phyloP scores from a whole-genome alignment of 257 asterid species.

The Nicotiana knightiana region DNA sequence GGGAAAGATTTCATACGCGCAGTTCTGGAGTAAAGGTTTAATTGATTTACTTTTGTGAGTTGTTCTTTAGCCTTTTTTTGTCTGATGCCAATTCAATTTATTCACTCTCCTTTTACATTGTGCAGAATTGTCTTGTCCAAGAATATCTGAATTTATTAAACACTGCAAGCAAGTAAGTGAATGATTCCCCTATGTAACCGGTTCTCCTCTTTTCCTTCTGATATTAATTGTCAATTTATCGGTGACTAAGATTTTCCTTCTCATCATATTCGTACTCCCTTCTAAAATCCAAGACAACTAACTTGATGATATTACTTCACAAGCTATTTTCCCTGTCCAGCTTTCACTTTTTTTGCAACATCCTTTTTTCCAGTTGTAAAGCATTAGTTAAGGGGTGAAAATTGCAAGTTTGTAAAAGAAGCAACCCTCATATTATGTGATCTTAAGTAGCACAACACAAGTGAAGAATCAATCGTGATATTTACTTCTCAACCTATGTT shows the following conservation, averaged over 20 bases:
- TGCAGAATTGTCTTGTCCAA: constrained; percentile 51
- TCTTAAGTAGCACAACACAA: too few relatives aligned
- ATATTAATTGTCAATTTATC: background rate
- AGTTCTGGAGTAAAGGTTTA: constrained; percentile 63
- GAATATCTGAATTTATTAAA: constrained; percentile 64
- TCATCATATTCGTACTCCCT: background rate
- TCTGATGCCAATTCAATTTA: background rate
- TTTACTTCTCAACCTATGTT: background rate
- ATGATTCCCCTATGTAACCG: background rate
- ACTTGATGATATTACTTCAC: background rate
- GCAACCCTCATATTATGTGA: background rate
- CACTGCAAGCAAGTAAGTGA: constrained; percentile 76
- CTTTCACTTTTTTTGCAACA: background rate
- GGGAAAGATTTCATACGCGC: constrained; percentile 40
- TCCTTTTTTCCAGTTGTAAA: background rate
- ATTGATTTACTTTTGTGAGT: background rate
- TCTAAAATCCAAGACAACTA: background rate
- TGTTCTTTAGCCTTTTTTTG: background rate
- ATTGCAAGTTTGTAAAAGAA: background rate
- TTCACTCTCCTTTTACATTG: constrained; percentile 7
- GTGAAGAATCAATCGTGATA: background rate
- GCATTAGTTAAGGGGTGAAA: background rate
- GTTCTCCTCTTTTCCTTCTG: constrained; percentile 1
- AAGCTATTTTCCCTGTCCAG: background rate
- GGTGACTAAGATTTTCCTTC: background rate